Base-by-base conservation (phyloP, 805 yeast species). In the Ogataea pignaliae region DNA sequence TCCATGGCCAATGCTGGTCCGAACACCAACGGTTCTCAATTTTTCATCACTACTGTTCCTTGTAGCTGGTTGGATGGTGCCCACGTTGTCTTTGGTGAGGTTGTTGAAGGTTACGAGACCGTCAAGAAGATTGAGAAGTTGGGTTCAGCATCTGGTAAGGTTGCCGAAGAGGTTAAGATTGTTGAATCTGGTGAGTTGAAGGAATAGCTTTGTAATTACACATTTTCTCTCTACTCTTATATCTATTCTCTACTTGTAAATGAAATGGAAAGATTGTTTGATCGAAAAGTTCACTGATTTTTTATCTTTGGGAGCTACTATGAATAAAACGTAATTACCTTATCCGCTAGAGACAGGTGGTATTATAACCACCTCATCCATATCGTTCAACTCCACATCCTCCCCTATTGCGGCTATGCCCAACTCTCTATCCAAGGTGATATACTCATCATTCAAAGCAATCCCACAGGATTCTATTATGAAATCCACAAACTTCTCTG, bases 1-100 rank as follows among this genome's bases (percentile, higher is more conserved):
- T 88, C 96, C 51, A 91, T 91, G 97, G 97, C 97, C 68, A 91
- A 91, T 68, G 95, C 97, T 53, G 97, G 97, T 59, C 96, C 95
- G 70, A 87, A 88, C 83, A 88, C 97, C 73, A 91, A 91, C 74
- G 97, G 97, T 46, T 89, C 97, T 44, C 98, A 90, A 74, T 90
- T 90, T 73, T 90, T 91, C 79, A 85, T 88, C 73, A 88, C 97
- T 68, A 88, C 96, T 46, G 90, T 86, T 43, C 75, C 83, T 55
- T 75, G 84, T 61, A 85, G 93, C 48, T 87, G 93, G 91, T 78
- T 90, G 68, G 95, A 89, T 63, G 96, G 96, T 52, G 83, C 84
- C 72, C 95, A 89, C 77, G 96, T 88, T 63, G 97, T 90, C 48
- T 90, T 90, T 61, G 97, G 97, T 61, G 95, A 89, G 73, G 88